Base-by-base conservation (phyloP, 2,329 filamentous ascomycete species). In the Domatiomyces globalis region DNA sequence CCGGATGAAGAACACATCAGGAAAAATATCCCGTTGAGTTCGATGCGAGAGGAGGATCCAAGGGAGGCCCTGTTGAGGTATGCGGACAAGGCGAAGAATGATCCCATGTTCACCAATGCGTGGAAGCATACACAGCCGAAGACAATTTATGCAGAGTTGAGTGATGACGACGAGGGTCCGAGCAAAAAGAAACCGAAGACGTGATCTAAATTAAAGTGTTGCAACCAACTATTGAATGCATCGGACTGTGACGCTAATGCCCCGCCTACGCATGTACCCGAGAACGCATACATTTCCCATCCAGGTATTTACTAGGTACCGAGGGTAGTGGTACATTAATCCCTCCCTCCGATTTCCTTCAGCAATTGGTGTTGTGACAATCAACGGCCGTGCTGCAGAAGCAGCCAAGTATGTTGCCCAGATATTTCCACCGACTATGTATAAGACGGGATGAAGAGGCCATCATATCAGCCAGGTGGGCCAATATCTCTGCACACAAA, bases 11-110 rank as follows among this genome's bases (percentile, higher is more conserved):
- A 84, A 62, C 87, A 94, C 65, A 87, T 98, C 55, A 83, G 83
- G 61, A 80, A 90, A 63, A 86, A 85, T 58, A 94, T 96, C 49
- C 87, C 89, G 25, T 76, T 96, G 10, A 90, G 87, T 56, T 83
- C 80, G 56, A 94, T 98, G 87, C 76, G 94, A 46, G 89, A 98
- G 67, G 92, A 98, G 66, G 92, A 98, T 71, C 92, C 92, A 0
- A 76, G 92, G 57, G 92, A 95, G 68, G 92, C 92, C 45, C 71
- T 98, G 63, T 71, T 98, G 54, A 95, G 94, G 71, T 98, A 96
- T 73, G 90, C 88, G 39, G 87, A 94, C 51, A 83, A 94, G 64
- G 88, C 89, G 10, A 81, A 94, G 68, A 90, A 87, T 65, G 89
- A 96, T 65, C 90, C 89, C 0, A 77, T 95, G 61, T 98, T 96